These are phyloP conservation scores for Fusarium liriodendri DNA, from an alignment of 2,329 filamentous ascomycete species.

Conservation along the genomic window DNA sequence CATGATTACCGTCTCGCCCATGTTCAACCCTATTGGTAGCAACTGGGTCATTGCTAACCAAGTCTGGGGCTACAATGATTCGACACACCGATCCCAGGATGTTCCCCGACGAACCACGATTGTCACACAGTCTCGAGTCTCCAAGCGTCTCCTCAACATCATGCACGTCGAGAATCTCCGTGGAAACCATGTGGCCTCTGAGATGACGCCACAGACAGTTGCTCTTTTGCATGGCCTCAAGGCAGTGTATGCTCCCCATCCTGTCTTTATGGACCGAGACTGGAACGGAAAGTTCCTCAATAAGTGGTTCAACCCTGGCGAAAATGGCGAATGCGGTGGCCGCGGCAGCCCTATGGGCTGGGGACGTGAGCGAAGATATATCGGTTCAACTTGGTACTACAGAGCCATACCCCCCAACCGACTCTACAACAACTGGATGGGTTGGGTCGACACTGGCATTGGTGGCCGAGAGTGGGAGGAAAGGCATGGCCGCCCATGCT, in stretches of 20 bases:
- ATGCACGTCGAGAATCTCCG: conserved; percentile 83
- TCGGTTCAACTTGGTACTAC: conserved; percentile 72
- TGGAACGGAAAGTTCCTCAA: conserved; percentile 69
- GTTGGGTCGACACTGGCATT: conserved; percentile 65
- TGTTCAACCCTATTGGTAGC: conserved; percentile 79
- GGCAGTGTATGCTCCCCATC: conserved; percentile 81
- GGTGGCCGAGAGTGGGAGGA: conserved; percentile 69
- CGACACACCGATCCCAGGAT: conserved; percentile 60
- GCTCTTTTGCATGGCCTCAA: conserved; percentile 83
- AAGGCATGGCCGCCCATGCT: conserved; percentile 65
- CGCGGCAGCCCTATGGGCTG: conserved; percentile 68
- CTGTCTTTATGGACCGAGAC: conserved; percentile 81
- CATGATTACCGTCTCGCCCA: conserved; percentile 79
- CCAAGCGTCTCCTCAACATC: conserved; percentile 75
- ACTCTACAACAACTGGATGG: conserved; percentile 73
- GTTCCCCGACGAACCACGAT: conserved; percentile 81
- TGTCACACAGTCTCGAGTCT: conserved; percentile 80
- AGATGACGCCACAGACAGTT: conserved; percentile 82
- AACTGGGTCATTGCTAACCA: conserved; percentile 79
- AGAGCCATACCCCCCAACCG: conserved; percentile 67
- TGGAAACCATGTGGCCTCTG: conserved; percentile 81
- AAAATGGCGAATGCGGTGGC: conserved; percentile 64
- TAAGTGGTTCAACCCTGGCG: conserved; percentile 70
- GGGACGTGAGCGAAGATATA: conserved; percentile 67
- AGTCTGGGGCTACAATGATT: conserved; percentile 73